These are phyloP conservation scores for Erucastrum elatum DNA, from an alignment of 345 rosid species.

Conservation along the genomic window DNA sequence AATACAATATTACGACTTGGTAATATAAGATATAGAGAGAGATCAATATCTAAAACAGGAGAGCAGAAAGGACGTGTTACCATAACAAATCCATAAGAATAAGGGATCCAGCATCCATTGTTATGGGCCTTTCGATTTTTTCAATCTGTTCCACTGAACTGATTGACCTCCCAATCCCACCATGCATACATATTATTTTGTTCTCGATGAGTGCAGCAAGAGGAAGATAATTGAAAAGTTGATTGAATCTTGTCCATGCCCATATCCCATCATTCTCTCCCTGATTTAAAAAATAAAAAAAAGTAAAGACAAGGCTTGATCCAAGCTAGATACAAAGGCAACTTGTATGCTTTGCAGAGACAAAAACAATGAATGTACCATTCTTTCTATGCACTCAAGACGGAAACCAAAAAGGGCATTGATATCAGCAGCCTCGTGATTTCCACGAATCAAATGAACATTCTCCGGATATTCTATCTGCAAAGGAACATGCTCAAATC, in stretches of 20 bases:
- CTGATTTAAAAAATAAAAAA: conserved; percentile 39
- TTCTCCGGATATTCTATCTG: conserved; percentile 95
- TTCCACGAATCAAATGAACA: conserved; percentile 94
- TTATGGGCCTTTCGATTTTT: conserved; percentile 93
- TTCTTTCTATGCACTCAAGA: conserved; percentile 94
- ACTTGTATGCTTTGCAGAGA: neutral
- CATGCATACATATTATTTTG: conserved; percentile 98
- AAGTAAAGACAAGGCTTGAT: neutral
- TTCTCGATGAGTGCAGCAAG: conserved; percentile 96
- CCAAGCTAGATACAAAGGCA: neutral
- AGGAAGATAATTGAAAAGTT: conserved; percentile 88
- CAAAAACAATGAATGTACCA: conserved; percentile 48
- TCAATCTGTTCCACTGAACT: conserved; percentile 89
- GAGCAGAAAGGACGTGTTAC: conserved; percentile 41
- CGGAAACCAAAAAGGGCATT: conserved; percentile 99
- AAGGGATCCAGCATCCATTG: conserved; percentile 94
- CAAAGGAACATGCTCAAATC: conserved; percentile 28
- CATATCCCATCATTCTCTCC: conserved; percentile 96
- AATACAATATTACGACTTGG: neutral
- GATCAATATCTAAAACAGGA: neutral
- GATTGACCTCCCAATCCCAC: conserved; percentile 96
- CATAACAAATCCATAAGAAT: conserved; percentile 91
- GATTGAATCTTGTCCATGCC: conserved; percentile 99
- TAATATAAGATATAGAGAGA: neutral
- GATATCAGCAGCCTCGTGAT: conserved; percentile 97